A percentile compares a stretch with the other conserved stretches of the same genome.
Evolutionary conservation across 2,329 filamentous ascomycete species (phyloP).

Genomic region (Celoporthe dispersa): DNA sequence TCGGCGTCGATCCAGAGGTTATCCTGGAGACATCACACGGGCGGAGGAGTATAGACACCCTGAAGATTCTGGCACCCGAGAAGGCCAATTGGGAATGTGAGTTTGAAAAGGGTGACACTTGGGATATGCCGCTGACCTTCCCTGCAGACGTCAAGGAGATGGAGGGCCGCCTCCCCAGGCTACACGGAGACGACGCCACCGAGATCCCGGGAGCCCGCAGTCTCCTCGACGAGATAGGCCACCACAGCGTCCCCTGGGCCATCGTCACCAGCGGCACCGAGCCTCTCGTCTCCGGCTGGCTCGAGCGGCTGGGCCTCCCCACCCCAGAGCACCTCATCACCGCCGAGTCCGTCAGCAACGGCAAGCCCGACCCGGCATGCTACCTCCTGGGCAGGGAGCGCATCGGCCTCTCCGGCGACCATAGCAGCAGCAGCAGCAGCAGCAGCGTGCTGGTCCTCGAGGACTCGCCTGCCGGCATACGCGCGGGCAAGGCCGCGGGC

Average conservation of each 20-base stretch:
- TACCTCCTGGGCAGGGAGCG: conserved; percentile 70
- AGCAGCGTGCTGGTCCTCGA: conserved; percentile 76
- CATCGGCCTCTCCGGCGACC: conserved; percentile 56
- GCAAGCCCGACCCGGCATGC: conserved; percentile 78
- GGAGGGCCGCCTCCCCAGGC: conserved; percentile 77
- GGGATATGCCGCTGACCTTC: conserved; percentile 9
- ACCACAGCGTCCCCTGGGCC: conserved; percentile 72
- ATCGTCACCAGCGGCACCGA: conserved; percentile 80
- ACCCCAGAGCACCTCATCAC: conserved; percentile 70
- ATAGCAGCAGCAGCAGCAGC: conserved; percentile 31
- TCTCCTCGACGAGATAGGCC: conserved; percentile 70
- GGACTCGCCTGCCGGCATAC: conserved; percentile 85
- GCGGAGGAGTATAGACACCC: conserved; percentile 82
- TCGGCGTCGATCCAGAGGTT: conserved; percentile 80
- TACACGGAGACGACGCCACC: conserved; percentile 76
- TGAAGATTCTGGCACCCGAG: conserved; percentile 77
- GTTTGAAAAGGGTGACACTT: conserved; percentile 37
- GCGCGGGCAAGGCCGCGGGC: conserved; percentile 81
- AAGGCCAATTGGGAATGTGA: conserved; percentile 93
- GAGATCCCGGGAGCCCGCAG: conserved; percentile 84
- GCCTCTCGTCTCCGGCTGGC: conserved; percentile 73
- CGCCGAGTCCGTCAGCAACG: conserved; percentile 74
- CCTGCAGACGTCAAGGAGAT: conserved; percentile 73
- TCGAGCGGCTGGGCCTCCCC: conserved; percentile 68
- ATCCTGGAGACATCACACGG: conserved; percentile 94